A percentile compares a stretch with the other conserved stretches of the same genome.
Conservation (phyloP, 805 yeast genomes). For the Metschnikowia borealis region DNA sequence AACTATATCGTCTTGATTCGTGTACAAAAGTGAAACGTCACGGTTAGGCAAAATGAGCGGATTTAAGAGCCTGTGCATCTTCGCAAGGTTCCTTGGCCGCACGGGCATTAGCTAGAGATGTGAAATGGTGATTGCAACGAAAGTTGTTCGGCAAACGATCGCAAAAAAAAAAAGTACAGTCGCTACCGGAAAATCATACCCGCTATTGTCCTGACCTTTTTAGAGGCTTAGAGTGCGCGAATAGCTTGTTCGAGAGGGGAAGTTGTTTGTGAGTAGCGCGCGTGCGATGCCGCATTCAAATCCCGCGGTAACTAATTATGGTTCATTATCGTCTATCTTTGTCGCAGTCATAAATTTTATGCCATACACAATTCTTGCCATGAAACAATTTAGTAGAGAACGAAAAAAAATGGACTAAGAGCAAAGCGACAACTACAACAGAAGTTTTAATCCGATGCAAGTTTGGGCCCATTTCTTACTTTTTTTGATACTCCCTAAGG, state of each 20-base stretch:
- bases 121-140: background rate
- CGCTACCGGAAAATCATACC: background rate
- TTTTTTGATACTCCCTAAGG: background rate
- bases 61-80: slow-evolving; percentile 1
- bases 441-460: background rate
- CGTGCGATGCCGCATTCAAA: background rate
- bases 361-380: slow-evolving; percentile 1
- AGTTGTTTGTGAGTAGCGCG: background rate
- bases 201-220: background rate
- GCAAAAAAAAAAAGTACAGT: background rate
- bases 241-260: background rate
- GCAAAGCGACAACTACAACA: background rate
- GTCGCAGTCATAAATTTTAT: background rate
- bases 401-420: background rate
- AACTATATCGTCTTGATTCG: background rate
- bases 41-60: background rate
- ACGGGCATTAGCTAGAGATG: background rate
- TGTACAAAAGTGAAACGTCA: background rate
- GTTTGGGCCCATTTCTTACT: background rate
- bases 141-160: background rate
- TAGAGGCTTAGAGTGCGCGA: background rate
- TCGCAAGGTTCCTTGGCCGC: slow-evolving; percentile 3
- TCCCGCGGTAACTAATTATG: background rate
- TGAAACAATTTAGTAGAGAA: background rate
- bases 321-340: background rate